phyloP scores from a whole-genome alignment of 1,284 basidiomycete species.

The Ceratobasidium sp. region DNA sequence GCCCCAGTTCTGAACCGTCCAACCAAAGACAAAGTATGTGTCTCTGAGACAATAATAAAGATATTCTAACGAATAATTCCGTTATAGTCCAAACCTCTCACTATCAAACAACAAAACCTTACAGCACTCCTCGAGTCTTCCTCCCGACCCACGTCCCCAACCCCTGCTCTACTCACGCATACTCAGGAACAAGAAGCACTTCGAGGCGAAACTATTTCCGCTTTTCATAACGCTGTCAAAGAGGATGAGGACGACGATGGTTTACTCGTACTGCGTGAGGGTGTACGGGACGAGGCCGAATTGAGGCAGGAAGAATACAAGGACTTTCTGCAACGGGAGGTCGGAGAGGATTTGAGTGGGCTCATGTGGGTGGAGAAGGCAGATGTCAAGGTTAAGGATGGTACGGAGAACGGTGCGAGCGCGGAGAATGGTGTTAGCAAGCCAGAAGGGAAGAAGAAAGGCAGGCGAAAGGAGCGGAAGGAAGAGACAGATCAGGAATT shows the following conservation, averaged over 20 bases:
- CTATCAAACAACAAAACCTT: conserved; percentile 69
- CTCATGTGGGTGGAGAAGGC: conserved; percentile 56
- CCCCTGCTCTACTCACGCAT: conserved; percentile 70
- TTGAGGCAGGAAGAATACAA: conserved; percentile 84
- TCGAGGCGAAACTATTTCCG: conserved; percentile 85
- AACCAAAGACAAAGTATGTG: conserved; percentile 65
- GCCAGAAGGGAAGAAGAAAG: conserved; percentile 54
- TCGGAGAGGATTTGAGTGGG: conserved; percentile 78
- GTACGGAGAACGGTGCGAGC: conserved; percentile 51
- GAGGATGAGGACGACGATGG: conserved; percentile 63
- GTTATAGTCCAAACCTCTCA: conserved; percentile 69
- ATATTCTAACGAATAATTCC: conserved; percentile 2
- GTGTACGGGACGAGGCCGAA: conserved; percentile 80
- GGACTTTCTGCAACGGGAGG: conserved; percentile 82
- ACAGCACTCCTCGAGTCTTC: conserved; percentile 67
- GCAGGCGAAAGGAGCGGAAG: conserved; percentile 58
- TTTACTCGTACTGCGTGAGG: conserved; percentile 78
- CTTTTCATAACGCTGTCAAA: conserved; percentile 73
- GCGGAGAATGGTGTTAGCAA: conserved; percentile 49
- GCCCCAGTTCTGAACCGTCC: conserved; percentile 25
- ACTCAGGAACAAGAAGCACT: conserved; percentile 83
- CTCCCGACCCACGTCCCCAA: conserved; percentile 68
- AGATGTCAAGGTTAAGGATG: conserved; percentile 62
- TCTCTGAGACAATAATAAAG: conserved; percentile 31
- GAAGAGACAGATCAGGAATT: conserved; percentile 85